Evolutionary conservation across 352 stramenopile species (phyloP).

Genomic region (Phytophthora litchii): DNA sequence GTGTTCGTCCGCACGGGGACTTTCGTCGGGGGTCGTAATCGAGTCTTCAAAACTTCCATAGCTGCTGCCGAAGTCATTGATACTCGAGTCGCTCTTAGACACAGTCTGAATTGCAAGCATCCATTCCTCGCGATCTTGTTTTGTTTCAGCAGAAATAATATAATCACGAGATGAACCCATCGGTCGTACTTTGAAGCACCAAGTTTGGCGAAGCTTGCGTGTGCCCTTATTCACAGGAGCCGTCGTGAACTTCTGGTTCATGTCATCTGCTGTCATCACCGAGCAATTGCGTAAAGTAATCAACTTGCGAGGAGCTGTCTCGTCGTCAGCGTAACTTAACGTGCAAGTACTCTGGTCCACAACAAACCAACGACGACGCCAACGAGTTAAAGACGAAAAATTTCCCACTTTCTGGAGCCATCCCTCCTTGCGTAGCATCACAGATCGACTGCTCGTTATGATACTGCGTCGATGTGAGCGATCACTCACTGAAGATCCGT

Average conservation of each 20-base stretch:
- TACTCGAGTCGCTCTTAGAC: constrained; percentile 55
- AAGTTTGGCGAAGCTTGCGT: constrained; percentile 79
- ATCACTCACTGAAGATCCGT: constrained; percentile 30
- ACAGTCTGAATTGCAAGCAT: constrained; percentile 88
- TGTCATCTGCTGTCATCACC: constrained; percentile 75
- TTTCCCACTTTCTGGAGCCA: constrained; percentile 87
- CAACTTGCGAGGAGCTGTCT: constrained; percentile 64
- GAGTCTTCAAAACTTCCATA: constrained; percentile 49
- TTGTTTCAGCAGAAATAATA: constrained; percentile 85
- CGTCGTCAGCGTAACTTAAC: constrained; percentile 81
- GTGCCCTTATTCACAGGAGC: constrained; percentile 88
- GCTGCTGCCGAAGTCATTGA: constrained; percentile 30
- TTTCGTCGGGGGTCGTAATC: constrained; percentile 22
- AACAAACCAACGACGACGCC: constrained; percentile 80
- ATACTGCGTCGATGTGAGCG: constrained; percentile 58
- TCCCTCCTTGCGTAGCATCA: constrained; percentile 77
- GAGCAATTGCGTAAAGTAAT: constrained; percentile 78
- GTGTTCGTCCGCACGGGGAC: constrained; percentile 51
- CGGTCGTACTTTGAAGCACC: constrained; percentile 84
- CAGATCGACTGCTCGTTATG: constrained; percentile 53
- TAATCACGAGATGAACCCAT: constrained; percentile 82
- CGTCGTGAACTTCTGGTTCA: constrained; percentile 89
- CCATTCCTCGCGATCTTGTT: constrained; percentile 91
- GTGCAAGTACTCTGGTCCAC: constrained; percentile 80
- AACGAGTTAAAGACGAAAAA: constrained; percentile 73